Evolutionary conservation across 495 filamentous ascomycete genomes (phyloP), one percentile per base, ranked within the genome.

Genomic region (Aspergillus bertholletiae): DNA sequence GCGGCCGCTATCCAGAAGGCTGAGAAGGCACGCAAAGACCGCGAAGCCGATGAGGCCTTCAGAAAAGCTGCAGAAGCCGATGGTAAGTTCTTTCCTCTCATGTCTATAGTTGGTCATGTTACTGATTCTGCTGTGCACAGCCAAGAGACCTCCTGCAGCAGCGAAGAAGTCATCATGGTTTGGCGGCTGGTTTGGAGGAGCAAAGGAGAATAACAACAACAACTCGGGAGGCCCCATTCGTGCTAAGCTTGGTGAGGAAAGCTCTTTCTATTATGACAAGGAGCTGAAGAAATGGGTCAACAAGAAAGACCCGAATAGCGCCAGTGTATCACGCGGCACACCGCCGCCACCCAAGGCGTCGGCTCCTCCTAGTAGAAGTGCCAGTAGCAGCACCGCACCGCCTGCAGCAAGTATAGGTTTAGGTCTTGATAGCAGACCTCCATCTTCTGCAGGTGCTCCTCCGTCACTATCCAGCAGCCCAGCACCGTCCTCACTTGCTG

Each of bases 281-380:
- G 89, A 96, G 20, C 79, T 96, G 51, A 95, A 95, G 78, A 90
- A 93, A 65, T 99, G 95, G 95, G 82, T 99, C 71, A 96, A 99
- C 71, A 96, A 97, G 77, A 97, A 97, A 66, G 86, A 84, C 15
- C 74, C 75, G 2, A 71, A 66, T 24, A 72, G 70, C 48, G 65
- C 72, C 12, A 69, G 71, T 13, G 58, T 72, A 59, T 75, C 84
- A 57, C 69, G 78, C 63, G 64, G 81, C 13, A 73, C 79, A 0
- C 75, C 83, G 9, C 77, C 80, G 18, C 78, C 83, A 47, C 77
- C 80, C 5, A 77, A 72, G 55, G 71, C 68, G 20, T 66, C 74
- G 13, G 74, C 73, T 43, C 74, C 75, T 46, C 69, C 71, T 24
- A 76, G 72, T 45, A 62, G 74, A 45, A 61, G 60, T 34, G 61